Evolutionary conservation across 805 yeast species (phyloP), one percentile per base, ranked within the genome.

Genomic region (Metschnikowia lachancei): DNA sequence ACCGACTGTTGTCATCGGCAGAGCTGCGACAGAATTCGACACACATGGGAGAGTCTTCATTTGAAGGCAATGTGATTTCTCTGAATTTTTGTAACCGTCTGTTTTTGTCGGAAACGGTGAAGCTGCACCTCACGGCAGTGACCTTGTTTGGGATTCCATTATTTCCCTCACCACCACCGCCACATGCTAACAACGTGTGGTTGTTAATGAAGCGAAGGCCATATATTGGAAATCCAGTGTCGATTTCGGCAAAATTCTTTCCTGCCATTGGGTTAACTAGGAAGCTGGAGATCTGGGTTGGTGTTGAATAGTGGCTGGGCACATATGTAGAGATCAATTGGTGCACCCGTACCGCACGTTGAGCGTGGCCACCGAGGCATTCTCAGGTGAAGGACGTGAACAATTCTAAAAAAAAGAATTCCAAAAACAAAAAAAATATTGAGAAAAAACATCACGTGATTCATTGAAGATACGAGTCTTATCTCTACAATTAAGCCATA

Each of bases 141-240:
- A 92, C 69, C 62, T 86, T 88, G 65, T 92, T 92, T 34, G 91
- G 86, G 45, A 89, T 82, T 26, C 96, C 97, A 58, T 88, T 85
- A 59, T 82, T 83, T 9, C 96, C 96, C 63, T 88, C 95, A 20
- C 97, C 98, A 26, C 97, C 97, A 37, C 99, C 99, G 35, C 99
- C 99, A 2, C 89, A 82, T 24, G 85, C 85, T 40, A 90, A 64
- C 22, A 91, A 63, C 1, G 82, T 77, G 50, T 72, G 67, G 52
- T 82, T 76, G 54, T 78, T 74, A 37, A 83, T 70, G 61, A 88
- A 90, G 50, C 80, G 78, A 43, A 92, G 83, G 2, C 89, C 92
- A 56, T 85, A 87, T 11, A 90, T 74, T 1, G 99, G 98, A 57
- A 83, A 87, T 2, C 87, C 92, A 14, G 70, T 62, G 49, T 68